A percentile compares a stretch with the other conserved stretches of the same genome.
Evolutionary conservation across 495 filamentous ascomycete species (phyloP).

Genomic region (Aspergillus nanangensis): DNA sequence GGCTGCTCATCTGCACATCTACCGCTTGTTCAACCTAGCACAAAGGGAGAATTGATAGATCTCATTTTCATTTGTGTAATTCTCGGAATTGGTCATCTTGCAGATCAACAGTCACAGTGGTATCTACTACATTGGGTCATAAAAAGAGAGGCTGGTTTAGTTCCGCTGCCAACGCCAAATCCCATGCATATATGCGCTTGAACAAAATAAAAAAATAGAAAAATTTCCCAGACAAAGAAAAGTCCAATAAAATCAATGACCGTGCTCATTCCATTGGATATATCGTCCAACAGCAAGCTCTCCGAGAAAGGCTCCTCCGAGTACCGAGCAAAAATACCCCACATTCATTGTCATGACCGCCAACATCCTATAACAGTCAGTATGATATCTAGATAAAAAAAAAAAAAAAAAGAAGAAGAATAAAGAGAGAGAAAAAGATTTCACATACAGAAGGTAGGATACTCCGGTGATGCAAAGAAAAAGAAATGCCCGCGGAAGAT

Average conservation of each 20-base stretch:
- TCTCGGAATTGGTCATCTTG: too few species aligned
- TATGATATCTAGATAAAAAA: not conserved
- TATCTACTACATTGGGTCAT: too few species aligned
- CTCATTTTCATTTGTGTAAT: too few species aligned
- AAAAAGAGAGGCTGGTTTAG: too few species aligned
- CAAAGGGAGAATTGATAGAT: too few species aligned
- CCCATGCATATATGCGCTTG: too few species aligned
- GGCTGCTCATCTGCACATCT: too few species aligned
- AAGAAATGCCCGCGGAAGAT: slow-evolving; percentile 66
- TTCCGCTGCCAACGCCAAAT: too few species aligned
- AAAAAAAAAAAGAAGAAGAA: not conserved
- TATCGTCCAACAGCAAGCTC: slow-evolving; percentile 77
- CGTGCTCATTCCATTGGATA: slow-evolving; percentile 28
- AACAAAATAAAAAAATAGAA: not conserved
- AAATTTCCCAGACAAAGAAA: not conserved
- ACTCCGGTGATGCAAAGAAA: slow-evolving; percentile 68
- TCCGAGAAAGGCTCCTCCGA: slow-evolving; percentile 78
- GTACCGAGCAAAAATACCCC: slow-evolving; percentile 88
- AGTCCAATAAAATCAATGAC: slow-evolving; percentile 11
- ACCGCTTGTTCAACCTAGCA: too few species aligned
- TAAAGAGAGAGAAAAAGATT: not conserved
- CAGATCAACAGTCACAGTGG: too few species aligned
- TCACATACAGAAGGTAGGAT: slow-evolving; percentile 84
- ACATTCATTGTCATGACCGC: slow-evolving; percentile 98
- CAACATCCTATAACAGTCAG: slow-evolving; percentile 66